A percentile compares a stretch with the other conserved stretches of the same genome.
Evolutionary conservation across 441 rosid species (phyloP).

Genomic region (Metrosideros polymorpha): DNA sequence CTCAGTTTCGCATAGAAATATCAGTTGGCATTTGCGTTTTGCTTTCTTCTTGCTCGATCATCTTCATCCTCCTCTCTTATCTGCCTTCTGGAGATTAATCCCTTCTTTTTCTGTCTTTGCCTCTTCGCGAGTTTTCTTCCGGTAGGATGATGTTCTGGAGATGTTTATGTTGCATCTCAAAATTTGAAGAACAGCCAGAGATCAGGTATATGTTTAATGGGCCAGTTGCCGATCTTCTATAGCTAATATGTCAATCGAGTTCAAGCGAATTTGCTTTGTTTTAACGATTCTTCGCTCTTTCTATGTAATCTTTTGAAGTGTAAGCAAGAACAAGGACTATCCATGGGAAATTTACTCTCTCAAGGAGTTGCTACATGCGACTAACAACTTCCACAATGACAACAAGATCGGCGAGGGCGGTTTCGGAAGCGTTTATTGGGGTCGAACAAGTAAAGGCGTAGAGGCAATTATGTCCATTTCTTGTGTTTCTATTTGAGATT

Average conservation of each 20-base stretch:
- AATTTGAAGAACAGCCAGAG: conserved; percentile 2
- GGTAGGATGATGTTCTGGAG: conserved; percentile 14
- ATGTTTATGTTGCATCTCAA: conserved; percentile 16
- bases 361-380: conserved; percentile 31
- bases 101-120: background rate
- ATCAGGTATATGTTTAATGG: background rate
- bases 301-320: background rate
- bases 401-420: conserved; percentile 45
- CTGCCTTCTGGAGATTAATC: background rate
- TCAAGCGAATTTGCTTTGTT: background rate
- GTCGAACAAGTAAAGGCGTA: conserved; percentile 28
- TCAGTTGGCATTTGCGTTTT: background rate
- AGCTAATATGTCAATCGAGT: background rate
- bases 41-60: conserved; percentile 2
- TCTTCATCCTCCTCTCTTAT: background rate
- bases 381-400: conserved; percentile 33
- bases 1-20: conserved; percentile 2
- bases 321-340: conserved; percentile 21
- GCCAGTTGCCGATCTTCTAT: conserved; percentile 6
- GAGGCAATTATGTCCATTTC: conserved; percentile 17
- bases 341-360: conserved; percentile 34
- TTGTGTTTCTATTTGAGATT: background rate
- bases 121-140: background rate
- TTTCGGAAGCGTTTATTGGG: conserved; percentile 37
- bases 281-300: background rate